Conservation (phyloP, 768 basidiomycete species). For the Rhodosporidiobolus odoratus region DNA sequence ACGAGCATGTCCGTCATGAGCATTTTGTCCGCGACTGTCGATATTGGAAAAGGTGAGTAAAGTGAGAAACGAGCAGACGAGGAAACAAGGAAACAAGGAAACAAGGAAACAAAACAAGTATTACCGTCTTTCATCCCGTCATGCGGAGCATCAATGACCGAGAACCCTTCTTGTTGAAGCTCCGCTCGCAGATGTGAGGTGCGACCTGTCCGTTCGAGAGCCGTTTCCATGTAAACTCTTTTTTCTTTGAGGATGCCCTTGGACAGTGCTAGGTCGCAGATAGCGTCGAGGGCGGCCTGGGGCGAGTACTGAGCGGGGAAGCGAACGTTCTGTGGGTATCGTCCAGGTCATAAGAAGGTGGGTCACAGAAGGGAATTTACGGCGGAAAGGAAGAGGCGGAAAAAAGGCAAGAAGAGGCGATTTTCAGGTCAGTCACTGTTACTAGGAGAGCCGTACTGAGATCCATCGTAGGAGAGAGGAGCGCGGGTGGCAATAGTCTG, state of each 20-base stretch:
- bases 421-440: no score
- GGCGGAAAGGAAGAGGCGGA: no score
- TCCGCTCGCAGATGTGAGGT: neutral
- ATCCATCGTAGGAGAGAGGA: no score
- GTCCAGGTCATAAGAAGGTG: no score
- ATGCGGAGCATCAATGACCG: neutral
- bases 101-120: no score
- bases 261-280: neutral
- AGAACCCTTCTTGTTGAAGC: neutral
- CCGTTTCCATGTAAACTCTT: neutral
- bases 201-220: neutral
- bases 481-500: no score
- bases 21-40: neutral
- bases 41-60: neutral
- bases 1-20: neutral
- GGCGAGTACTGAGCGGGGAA: neutral
- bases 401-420: no score
- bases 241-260: neutral
- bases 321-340: neutral
- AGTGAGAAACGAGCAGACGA: no score
- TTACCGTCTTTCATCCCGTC: neutral
- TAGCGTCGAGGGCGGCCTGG: neutral
- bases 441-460: no score
- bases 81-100: no score
- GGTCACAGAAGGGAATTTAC: no score